Base-by-base conservation (phyloP, 257 asterid species). In the Penstemon eatonii region DNA sequence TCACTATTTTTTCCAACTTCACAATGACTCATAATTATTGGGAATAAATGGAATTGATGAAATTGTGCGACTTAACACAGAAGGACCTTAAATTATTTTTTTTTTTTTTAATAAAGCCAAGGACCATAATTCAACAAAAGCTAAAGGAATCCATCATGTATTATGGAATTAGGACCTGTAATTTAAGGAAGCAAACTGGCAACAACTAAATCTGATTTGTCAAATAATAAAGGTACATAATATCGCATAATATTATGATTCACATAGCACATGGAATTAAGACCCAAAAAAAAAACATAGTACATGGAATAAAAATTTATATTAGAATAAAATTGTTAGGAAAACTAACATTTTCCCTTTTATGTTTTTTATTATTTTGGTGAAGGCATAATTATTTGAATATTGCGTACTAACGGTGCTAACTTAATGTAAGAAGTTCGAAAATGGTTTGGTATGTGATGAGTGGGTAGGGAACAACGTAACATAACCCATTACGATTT, bases 131-230 rank as follows among this genome's bases (percentile, higher is more conserved):
- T 65, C 62, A 63, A 51, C 18, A 71, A 25, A 76, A 47, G 71
- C 42, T 56, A 45, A 56, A 61, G 68, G 81, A 78, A 81, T 78
- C 78, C 67, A 71, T 65, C 18, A 15, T 15, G 18, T 15, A 15
- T 15, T 15, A 15, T n/a, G n/a, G n/a, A n/a, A n/a, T 15, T 15
- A 15, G 18, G 18, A 59, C 61, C 64, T 71, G 73, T 68, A 49
- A 43, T 42, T 43, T 15, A 40, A 54, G 68, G 65, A 73, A 0
- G 67, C 79, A 46, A 63, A 71, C 72, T 78, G 83, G 76, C 83
- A 66, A 69, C 87, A 76, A 71, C 80, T 70, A 74, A n/a, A 67
- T 71, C 63, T 76, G 12, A 70, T 65, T 73, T 69, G 64, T 64
- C 66, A 60, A 50, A 25, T 41, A 66, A 19, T 18, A 19, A 37